Base-by-base conservation (phyloP, 2,329 filamentous ascomycete genomes). In the Fusarium pilosicola region DNA sequence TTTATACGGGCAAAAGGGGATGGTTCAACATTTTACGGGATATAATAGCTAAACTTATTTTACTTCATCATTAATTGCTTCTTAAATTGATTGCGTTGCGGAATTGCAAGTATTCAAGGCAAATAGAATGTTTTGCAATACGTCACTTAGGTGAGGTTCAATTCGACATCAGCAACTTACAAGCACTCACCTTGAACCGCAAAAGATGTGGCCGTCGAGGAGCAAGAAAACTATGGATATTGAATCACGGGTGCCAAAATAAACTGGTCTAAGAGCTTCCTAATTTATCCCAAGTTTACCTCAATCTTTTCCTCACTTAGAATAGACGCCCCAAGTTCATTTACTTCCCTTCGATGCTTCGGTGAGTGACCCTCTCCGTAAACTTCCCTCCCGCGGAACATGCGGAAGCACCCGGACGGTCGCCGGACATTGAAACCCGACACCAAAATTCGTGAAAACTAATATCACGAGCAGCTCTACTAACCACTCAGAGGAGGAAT, bases 381-480 rank as follows among this genome's bases (percentile, higher is more conserved):
- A 38, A 26, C 28, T 52, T 62, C n/a, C 22, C 49, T 38, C 54
- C 46, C 45, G 24, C 34, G 34, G 39, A 36, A 41, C 6, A 51
- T 12, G 51, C 51, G 66, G 65, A 67, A 68, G 64, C 44, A 70
- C 70, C 56, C 55, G 54, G 45, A 44, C 12, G 6, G 6, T 20
- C 34, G 15, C 36, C 72, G 74, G 68, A 66, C 60, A 65, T 67
- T 67, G 44, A 74, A 75, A 56, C 20, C 75, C 73, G 75, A 51
- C 22, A 20, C 36, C 38, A 22, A 65, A 52, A 38, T 62, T 66
- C 24, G 32, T 39, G 51, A 48, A 51, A 15, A 38, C 38, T 28
- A 28, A 38, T 44, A 59, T 55, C 65, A 42, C 60, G 57, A 59
- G 66, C 28, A 60, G 42, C 45, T 32, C 44, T 15, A 2, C 9